These are phyloP conservation scores for Arabidopsis hybrid DNA, from an alignment of 441 rosid species.

Conservation along the genomic window DNA sequence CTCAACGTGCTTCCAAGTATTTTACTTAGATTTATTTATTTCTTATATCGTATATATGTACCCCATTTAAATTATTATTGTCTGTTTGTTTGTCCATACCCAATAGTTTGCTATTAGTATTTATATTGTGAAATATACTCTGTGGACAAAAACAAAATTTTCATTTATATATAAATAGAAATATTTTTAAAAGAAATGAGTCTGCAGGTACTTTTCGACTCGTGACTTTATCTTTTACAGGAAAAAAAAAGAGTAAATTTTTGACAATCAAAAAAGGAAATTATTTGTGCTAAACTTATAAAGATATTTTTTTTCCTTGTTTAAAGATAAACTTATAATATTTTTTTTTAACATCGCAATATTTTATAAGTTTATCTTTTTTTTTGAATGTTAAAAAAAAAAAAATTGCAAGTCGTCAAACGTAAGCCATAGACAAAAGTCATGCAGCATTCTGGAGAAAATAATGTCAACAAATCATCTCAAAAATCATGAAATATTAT, in stretches of 20 bases:
- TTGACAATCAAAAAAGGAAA: background rate
- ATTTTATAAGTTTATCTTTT: too few relatives aligned
- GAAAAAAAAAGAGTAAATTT: background rate
- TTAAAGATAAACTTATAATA: too few relatives aligned
- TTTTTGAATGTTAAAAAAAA: too few relatives aligned
- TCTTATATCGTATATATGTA: conserved; percentile 3
- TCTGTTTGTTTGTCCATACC: conserved; percentile 35
- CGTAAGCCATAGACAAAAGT: conserved; percentile 6
- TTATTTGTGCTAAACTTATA: background rate
- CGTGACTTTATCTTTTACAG: background rate
- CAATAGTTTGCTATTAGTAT: conserved; percentile 16
- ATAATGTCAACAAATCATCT: background rate
- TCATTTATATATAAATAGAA: background rate
- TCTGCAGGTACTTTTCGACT: conserved; percentile 19
- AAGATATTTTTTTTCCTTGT: too few relatives aligned
- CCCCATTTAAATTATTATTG: conserved; percentile 29
- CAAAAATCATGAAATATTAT: background rate
- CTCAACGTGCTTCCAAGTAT: conserved; percentile 46
- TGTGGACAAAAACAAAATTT: background rate
- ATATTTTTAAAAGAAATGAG: background rate
- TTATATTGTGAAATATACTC: conserved; percentile 8
- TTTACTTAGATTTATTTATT: conserved; percentile 12
- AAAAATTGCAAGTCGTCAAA: background rate
- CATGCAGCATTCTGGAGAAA: background rate
- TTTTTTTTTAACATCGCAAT: too few relatives aligned